Conservation (phyloP, 345 rosid species). For the Heritiera littoralis region DNA sequence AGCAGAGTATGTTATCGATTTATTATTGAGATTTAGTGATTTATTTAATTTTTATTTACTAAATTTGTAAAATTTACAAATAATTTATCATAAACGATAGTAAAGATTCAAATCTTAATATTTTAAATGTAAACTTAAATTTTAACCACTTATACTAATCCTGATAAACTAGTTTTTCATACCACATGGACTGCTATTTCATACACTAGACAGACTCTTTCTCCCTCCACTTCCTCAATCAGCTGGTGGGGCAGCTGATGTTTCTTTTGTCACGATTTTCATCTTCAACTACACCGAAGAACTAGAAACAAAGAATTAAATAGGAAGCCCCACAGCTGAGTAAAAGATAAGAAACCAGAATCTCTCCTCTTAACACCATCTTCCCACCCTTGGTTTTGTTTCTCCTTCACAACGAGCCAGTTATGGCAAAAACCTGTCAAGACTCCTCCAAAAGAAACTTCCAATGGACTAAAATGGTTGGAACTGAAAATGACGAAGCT, state of each 20-base stretch:
- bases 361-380: neutral
- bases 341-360: constrained; percentile 18
- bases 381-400: constrained; percentile 1
- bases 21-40: no score
- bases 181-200: no score
- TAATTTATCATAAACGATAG: no score
- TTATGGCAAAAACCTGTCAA: constrained; percentile 55
- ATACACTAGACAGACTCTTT: neutral
- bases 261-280: constrained; percentile 36
- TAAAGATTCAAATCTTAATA: no score
- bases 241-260: constrained; percentile 14
- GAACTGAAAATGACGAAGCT: constrained; percentile 49
- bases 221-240: constrained; percentile 16
- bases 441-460: constrained; percentile 77
- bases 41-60: no score
- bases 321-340: constrained; percentile 25
- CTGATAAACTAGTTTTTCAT: no score
- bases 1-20: no score
- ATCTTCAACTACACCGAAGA: constrained; percentile 23
- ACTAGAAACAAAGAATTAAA: constrained; percentile 33
- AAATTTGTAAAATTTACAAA: no score
- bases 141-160: no score
- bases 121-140: no score
- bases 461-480: constrained; percentile 83
- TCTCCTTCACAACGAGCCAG: constrained; percentile 33